Conservation (phyloP, 1,284 basidiomycete genomes). For the Abortiporus biennis region DNA sequence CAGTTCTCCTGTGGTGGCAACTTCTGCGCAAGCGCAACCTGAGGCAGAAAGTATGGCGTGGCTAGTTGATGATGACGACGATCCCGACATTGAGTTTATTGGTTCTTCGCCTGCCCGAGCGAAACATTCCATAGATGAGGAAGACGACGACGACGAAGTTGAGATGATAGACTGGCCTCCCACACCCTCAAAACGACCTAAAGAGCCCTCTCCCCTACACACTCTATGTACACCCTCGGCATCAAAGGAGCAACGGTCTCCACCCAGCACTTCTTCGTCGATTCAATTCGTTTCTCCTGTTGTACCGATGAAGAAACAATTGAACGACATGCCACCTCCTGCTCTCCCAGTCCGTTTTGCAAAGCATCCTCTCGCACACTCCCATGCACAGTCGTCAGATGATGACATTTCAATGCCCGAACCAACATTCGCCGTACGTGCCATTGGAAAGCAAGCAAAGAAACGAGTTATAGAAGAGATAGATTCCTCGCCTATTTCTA, state of each 20-base stretch:
- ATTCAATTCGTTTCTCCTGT: no score
- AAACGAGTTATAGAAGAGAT: conserved; percentile 26
- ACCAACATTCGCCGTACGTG: conserved; percentile 51
- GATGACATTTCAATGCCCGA: no score
- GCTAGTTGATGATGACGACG: conserved; percentile 50
- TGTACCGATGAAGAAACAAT: no score
- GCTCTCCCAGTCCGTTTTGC: background rate
- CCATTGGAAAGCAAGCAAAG: conserved; percentile 29
- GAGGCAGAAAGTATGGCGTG: conserved; percentile 63
- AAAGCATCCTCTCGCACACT: background rate
- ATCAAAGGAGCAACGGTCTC: no score
- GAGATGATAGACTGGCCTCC: conserved; percentile 3
- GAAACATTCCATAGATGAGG: conserved; percentile 9
- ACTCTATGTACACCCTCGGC: no score
- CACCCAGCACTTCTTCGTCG: no score
- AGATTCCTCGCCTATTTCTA: conserved; percentile 34
- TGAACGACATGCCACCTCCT: no score
- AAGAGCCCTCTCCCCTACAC: background rate
- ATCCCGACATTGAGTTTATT: conserved; percentile 41
- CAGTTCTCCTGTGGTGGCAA: no score
- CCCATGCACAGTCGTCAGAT: no score
- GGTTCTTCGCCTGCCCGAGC: conserved; percentile 36
- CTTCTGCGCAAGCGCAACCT: no score
- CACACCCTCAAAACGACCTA: background rate
- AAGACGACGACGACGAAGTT: conserved; percentile 5